Base-by-base conservation (phyloP, 2,329 filamentous ascomycete species). In the Nigrospora osmanthi region DNA sequence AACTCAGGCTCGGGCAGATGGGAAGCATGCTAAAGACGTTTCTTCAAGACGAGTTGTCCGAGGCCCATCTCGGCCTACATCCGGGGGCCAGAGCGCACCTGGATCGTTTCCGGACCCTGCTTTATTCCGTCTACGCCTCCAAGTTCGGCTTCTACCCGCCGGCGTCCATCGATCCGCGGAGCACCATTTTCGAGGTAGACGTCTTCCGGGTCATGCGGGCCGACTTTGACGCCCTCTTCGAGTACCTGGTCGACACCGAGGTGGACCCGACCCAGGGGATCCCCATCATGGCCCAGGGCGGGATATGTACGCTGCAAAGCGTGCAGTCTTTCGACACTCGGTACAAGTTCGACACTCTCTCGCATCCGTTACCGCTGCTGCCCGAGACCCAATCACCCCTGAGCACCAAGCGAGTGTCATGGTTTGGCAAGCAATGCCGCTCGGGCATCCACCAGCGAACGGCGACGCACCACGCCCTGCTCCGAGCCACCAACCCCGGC, bases 131-230 rank as follows among this genome's bases (percentile, higher is more conserved):
- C 54, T 90, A 89, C 56, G 69, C 78, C 1, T 70, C 75, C 0
- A 81, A 81, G 44, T 72, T 88, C 31, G 85, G 85, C 6, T 83
- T 82, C 52, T 91, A 85, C 62, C 87, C 87, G 1, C 85, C 86
- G 0, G 66, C 67, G 2, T 60, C 66, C 2, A 58, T 66, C 19
- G 65, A 71, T 35, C 49, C 55, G 1, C 61, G 65, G 16, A 69
- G 64, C 44, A 56, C 63, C 7, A 60, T 73, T 2, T 85, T 83
- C 50, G 73, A 80, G 14, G 77, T 80, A 34, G 64, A 70, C 16
- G 61, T 84, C 1, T 81, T 81, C 54, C 68, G 68, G 31, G 68
- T 69, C 4, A 83, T 91, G 77, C 75, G 76, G 35, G 65, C 72
- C 32, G 87, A 91, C 51, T 89, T 93, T 51, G 73, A 80, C 42